Percentiles rank a stretch among this genome's conserved stretches.
Conservation (phyloP, 805 yeast species). For the Saccharomycopsis vini region DNA sequence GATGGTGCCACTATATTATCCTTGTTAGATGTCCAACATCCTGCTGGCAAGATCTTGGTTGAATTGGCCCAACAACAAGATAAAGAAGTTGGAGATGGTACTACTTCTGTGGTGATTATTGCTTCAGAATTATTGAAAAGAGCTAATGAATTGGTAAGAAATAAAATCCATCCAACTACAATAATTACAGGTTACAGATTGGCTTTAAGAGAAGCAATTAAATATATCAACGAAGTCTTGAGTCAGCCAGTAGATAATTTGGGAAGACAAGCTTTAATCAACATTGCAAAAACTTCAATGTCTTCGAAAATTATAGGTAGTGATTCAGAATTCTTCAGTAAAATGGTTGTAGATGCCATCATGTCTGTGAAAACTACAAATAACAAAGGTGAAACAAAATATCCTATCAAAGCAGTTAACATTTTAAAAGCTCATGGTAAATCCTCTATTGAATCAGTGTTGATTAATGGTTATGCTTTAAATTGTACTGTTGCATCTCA, state of each 20-base stretch:
- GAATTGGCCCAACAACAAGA: slow-evolving; percentile 98
- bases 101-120: slow-evolving; percentile 93
- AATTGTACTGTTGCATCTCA: slow-evolving; percentile 97
- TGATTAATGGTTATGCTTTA: slow-evolving; percentile 90
- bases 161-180: slow-evolving; percentile 95
- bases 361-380: slow-evolving; percentile 88
- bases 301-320: slow-evolving; percentile 92
- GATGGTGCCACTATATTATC: slow-evolving; percentile 97
- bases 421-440: slow-evolving; percentile 95
- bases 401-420: slow-evolving; percentile 96
- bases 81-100: slow-evolving; percentile 96
- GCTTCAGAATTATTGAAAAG: slow-evolving; percentile 88
- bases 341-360: slow-evolving; percentile 91
- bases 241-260: slow-evolving; percentile 70
- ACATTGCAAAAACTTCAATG: slow-evolving; percentile 96
- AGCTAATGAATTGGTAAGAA: slow-evolving; percentile 88
- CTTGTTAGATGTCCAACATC: slow-evolving; percentile 92
- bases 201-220: slow-evolving; percentile 83
- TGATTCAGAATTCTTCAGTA: slow-evolving; percentile 82
- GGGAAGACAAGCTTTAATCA: slow-evolving; percentile 75
- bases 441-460: slow-evolving; percentile 74
- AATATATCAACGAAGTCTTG: slow-evolving; percentile 77
- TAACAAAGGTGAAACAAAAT: slow-evolving; percentile 76
- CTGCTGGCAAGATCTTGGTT: slow-evolving; percentile 95
- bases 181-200: slow-evolving; percentile 93